phyloP scores from a whole-genome alignment of 2,329 filamentous ascomycete species.

The Trichoderma sp. region DNA sequence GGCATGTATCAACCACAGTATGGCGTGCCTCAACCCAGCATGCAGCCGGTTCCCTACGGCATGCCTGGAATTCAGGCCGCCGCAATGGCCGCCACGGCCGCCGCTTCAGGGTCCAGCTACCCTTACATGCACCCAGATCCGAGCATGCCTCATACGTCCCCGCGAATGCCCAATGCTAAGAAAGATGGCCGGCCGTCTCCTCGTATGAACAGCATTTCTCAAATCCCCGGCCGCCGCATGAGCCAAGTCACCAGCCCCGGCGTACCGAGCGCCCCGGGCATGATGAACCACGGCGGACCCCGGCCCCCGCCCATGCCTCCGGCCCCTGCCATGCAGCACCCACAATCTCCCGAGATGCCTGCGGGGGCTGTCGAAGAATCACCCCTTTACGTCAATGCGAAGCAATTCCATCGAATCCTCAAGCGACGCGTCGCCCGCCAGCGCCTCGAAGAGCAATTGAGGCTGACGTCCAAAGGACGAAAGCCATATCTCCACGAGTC shows the following conservation, averaged over 20 bases:
- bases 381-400: slow-evolving; percentile 95
- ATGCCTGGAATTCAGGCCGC: slow-evolving; percentile 85
- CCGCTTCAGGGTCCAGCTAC: slow-evolving; percentile 79
- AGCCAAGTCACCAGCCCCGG: slow-evolving; percentile 77
- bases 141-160: slow-evolving; percentile 69
- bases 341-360: slow-evolving; percentile 78
- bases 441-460: slow-evolving; percentile 87
- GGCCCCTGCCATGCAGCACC: slow-evolving; percentile 65
- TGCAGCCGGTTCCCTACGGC: slow-evolving; percentile 68
- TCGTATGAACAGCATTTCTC: slow-evolving; percentile 64
- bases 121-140: slow-evolving; percentile 73
- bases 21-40: slow-evolving; percentile 69
- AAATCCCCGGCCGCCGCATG: slow-evolving; percentile 67
- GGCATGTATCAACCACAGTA: slow-evolving; percentile 82
- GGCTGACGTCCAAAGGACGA: slow-evolving; percentile 89
- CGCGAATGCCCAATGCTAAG: slow-evolving; percentile 77
- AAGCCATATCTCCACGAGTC: slow-evolving; percentile 98
- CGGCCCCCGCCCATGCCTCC: slow-evolving; percentile 61
- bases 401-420: slow-evolving; percentile 96
- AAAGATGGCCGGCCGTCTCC: slow-evolving; percentile 74
- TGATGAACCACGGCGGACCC: slow-evolving; percentile 67
- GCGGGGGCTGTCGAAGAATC: slow-evolving; percentile 79
- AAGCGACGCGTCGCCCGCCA: slow-evolving; percentile 93
- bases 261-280: slow-evolving; percentile 70
- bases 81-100: slow-evolving; percentile 88